A percentile compares a stretch with the other conserved stretches of the same genome.
These are phyloP conservation scores for Oryza glumipatula DNA, from an alignment of 176 grass and related monocot species.

Conservation along the genomic window DNA sequence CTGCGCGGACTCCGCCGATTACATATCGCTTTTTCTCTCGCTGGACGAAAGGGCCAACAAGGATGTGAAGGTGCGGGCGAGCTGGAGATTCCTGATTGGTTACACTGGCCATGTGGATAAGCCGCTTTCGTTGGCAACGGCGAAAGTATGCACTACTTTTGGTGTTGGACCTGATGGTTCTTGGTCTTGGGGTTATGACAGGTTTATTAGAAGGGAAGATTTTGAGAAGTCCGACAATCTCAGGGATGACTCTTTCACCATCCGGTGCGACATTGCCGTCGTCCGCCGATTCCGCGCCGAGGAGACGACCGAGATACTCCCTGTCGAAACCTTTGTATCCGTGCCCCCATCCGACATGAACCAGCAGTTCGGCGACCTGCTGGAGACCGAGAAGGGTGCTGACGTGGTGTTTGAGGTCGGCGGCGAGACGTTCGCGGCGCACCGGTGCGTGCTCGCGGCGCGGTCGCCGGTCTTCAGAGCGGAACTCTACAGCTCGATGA, in stretches of 20 bases:
- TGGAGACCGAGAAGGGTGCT: too few relatives aligned
- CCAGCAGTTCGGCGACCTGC: too few relatives aligned
- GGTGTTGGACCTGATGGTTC: fast-evolving
- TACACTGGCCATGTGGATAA: not conserved
- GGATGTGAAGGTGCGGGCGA: not conserved
- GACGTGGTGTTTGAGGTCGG: too few relatives aligned
- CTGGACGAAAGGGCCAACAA: not conserved
- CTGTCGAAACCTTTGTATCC: too few relatives aligned
- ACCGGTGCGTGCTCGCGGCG: too few relatives aligned
- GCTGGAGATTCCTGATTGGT: not conserved
- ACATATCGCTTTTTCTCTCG: conserved; percentile 8
- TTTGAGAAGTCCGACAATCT: not conserved
- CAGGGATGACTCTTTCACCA: not conserved
- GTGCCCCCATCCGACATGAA: too few relatives aligned
- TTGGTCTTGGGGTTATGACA: not conserved
- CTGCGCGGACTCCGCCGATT: not conserved
- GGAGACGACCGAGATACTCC: too few relatives aligned
- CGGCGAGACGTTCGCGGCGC: too few relatives aligned
- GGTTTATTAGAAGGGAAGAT: not conserved
- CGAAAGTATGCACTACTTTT: not conserved
- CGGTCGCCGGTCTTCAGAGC: too few relatives aligned
- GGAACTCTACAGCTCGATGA: too few relatives aligned
- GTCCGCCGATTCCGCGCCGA: too few relatives aligned
- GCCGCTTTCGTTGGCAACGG: not conserved
- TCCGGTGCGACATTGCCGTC: not conserved